Evolutionary conservation across 768 basidiomycete genomes (phyloP), one percentile per base, ranked within the genome.

Genomic region (Boletellus sp.): DNA sequence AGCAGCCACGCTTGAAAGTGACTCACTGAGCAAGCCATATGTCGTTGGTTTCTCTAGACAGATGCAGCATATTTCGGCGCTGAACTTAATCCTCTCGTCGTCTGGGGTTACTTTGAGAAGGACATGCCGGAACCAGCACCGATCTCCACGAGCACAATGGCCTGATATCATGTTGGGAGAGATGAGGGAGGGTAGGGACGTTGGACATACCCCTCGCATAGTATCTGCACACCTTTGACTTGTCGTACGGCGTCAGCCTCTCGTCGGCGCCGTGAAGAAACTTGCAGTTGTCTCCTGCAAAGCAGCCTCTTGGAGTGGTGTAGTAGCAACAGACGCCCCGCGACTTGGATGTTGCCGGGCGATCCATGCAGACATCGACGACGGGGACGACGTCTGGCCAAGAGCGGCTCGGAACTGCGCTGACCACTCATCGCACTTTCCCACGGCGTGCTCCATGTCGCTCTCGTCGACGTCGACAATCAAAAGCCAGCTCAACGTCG

Each of bases 71-170:
- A 72, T 58, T 37, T 78, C 74, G 8, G 81, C 76, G 26, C 75
- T 78, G 4, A 54, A 61, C 35, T 44, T 50, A 17, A 53, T 57
- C 23, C 56, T 54, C 26, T 61, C 57, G 26, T 68, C 61, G 50
- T 68, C 56, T 3, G 43, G 47, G 5, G 62, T 42, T 28, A 51
- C 48, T 35, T 42, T 57, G 13, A 42, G 54, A 40, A 70, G 58
- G 45, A 67, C 71, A 60, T 92, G 89, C 28, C 71, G 64, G 67
- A 90, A 92, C 90, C 89, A 90, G 63, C 90, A 92, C 31, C 69
- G 65, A 39, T 79, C 79, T 12, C 85, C 88, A 28, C 78, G 73
- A 54, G 75, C 80, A 61, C 90, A 91, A 64, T 77, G 87, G 0
- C 90, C 89, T 87, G 42, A 12, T 13, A 47, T 41, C 20, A 24